Evolutionary conservation across 495 filamentous ascomycete species (phyloP).

Genomic region (Penicillium longicatenatum): DNA sequence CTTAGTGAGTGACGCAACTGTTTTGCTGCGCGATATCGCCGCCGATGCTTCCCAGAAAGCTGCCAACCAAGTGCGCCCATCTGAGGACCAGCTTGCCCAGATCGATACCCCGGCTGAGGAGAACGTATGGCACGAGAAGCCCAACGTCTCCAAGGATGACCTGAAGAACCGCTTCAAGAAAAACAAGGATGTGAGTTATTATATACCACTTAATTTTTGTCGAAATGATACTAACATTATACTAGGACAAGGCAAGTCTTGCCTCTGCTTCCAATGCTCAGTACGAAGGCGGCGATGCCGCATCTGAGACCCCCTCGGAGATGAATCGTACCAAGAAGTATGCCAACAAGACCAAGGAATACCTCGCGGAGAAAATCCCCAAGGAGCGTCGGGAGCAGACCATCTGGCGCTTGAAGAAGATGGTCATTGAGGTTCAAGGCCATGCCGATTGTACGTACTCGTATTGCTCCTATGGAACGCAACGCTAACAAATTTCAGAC

Average conservation of each 20-base stretch:
- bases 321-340: slow-evolving; percentile 32
- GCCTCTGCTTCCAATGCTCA: slow-evolving; percentile 15
- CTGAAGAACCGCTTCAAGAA: slow-evolving; percentile 69
- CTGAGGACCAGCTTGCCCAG: slow-evolving; percentile 71
- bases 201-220: neutral
- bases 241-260: slow-evolving; percentile 21
- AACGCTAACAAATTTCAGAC: slow-evolving; percentile 47
- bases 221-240: slow-evolving; percentile 11
- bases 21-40: slow-evolving; percentile 84
- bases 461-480: neutral
- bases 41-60: slow-evolving; percentile 85
- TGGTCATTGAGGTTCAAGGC: slow-evolving; percentile 92
- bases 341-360: slow-evolving; percentile 61
- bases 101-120: slow-evolving; percentile 84
- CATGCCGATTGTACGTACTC: slow-evolving; percentile 75
- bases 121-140: slow-evolving; percentile 91
- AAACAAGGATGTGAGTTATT: slow-evolving; percentile 55
- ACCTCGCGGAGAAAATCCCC: slow-evolving; percentile 81
- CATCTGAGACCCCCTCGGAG: slow-evolving; percentile 20
- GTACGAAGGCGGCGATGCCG: slow-evolving; percentile 5
- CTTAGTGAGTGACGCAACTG: slow-evolving; percentile 80
- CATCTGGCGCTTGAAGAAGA: slow-evolving; percentile 95
- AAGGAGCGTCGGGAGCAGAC: slow-evolving; percentile 92
- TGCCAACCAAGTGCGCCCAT: slow-evolving; percentile 76
- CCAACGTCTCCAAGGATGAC: slow-evolving; percentile 70